These are phyloP conservation scores for Fusarium phyllophilum DNA, from an alignment of 2,329 filamentous ascomycete species.

Conservation along the genomic window DNA sequence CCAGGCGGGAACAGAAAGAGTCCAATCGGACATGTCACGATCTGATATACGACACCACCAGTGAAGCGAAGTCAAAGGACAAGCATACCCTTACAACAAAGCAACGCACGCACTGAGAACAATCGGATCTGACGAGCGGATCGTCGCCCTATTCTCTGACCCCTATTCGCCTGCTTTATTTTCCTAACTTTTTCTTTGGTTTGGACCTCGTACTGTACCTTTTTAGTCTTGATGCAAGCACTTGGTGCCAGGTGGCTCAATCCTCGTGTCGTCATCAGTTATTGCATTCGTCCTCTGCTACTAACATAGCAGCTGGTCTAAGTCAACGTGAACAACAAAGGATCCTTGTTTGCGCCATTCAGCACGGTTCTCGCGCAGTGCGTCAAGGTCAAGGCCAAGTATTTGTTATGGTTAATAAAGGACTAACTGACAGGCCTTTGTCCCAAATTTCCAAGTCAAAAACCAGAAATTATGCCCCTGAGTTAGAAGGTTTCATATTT, in stretches of 20 bases:
- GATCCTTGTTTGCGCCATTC: conserved; percentile 3
- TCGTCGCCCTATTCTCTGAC: conserved; percentile 12
- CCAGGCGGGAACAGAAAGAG: conserved; percentile 6
- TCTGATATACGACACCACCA: conserved; percentile 6
- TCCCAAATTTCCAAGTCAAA: background rate
- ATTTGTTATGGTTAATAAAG: background rate
- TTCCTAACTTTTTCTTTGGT: background rate
- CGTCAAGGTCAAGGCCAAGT: background rate
- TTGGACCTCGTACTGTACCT: background rate
- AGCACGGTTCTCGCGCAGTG: conserved; percentile 10
- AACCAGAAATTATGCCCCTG: conserved; percentile 4
- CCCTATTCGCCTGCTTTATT: conserved; percentile 11
- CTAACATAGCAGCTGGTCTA: background rate
- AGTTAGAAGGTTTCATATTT: conserved; percentile 6
- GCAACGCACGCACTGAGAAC: conserved; percentile 23
- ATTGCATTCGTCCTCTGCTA: background rate
- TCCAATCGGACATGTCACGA: conserved; percentile 8
- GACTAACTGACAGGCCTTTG: background rate
- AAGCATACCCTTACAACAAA: conserved; percentile 29
- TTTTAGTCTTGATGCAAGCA: background rate
- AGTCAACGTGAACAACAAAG: conserved; percentile 11
- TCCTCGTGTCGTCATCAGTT: conserved; percentile 19
- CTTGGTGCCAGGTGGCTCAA: conserved; percentile 19
- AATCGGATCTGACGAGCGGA: conserved; percentile 20
- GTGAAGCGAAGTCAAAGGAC: conserved; percentile 10